Conservation (phyloP, 1,284 basidiomycete genomes). For the Peniophora sp. region DNA sequence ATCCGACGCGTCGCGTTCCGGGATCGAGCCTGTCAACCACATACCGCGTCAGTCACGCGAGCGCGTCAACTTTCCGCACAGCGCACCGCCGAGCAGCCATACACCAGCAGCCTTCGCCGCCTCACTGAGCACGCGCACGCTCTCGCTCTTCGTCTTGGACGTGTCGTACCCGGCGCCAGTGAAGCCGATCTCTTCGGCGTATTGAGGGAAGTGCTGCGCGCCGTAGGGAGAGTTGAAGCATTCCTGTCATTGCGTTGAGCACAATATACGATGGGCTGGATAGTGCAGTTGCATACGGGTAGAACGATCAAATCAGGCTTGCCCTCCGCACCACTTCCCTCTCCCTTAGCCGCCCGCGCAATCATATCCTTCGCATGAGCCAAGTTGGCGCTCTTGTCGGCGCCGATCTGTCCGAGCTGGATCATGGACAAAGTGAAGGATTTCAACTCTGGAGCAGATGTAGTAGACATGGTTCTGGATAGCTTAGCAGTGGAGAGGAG, state of each 20-base stretch:
- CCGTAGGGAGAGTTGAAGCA: slow-evolving; percentile 99
- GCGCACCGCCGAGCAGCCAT: slow-evolving; percentile 87
- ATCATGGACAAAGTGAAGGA: slow-evolving; percentile 82
- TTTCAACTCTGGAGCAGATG: slow-evolving; percentile 38
- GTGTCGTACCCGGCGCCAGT: slow-evolving; percentile 51
- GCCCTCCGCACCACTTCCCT: slow-evolving; percentile 24
- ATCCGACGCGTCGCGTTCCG: slow-evolving; percentile 62
- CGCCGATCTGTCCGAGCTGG: slow-evolving; percentile 68
- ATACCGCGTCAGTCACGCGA: neutral
- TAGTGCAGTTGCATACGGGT: slow-evolving; percentile 61
- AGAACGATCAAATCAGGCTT: slow-evolving; percentile 83
- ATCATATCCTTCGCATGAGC: slow-evolving; percentile 77
- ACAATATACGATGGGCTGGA: neutral
- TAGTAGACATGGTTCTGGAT: slow-evolving; percentile 4
- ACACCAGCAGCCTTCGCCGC: slow-evolving; percentile 76
- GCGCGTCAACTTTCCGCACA: neutral
- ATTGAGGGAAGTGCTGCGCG: slow-evolving; percentile 74
- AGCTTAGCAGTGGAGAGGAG: neutral
- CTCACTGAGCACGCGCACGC: slow-evolving; percentile 75
- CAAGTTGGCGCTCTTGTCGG: slow-evolving; percentile 73
- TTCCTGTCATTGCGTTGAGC: slow-evolving; percentile 49
- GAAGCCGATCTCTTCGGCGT: slow-evolving; percentile 76
- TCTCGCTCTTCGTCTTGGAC: slow-evolving; percentile 60
- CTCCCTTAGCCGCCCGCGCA: slow-evolving; percentile 51
- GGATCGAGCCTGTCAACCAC: slow-evolving; percentile 67